phyloP scores from a whole-genome alignment of 2,329 filamentous ascomycete genomes.

The Fusarium brachygibbosum region DNA sequence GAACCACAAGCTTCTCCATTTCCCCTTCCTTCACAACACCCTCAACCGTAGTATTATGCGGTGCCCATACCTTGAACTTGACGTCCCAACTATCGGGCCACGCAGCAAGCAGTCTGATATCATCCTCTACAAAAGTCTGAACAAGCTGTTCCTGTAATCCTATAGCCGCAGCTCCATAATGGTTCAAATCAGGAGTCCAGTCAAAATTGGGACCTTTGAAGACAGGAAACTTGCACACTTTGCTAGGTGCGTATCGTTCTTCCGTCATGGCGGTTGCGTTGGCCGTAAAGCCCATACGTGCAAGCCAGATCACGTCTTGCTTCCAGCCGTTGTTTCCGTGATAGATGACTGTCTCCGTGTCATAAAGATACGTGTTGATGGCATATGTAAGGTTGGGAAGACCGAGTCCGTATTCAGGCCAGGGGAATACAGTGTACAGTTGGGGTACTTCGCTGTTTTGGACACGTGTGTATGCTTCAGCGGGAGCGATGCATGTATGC shows the following conservation, averaged over 20 bases:
- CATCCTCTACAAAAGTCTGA: conserved; percentile 9
- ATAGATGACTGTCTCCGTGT: neutral
- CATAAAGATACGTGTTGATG: conserved; percentile 14
- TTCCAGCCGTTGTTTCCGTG: conserved; percentile 19
- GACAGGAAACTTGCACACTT: conserved; percentile 8
- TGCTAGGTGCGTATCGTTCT: neutral
- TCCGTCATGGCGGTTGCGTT: conserved; percentile 12
- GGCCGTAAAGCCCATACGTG: conserved; percentile 5
- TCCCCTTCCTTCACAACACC: neutral
- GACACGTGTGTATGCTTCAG: conserved; percentile 17
- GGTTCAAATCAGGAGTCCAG: conserved; percentile 11
- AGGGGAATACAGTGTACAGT: conserved; percentile 5
- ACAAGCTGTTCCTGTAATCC: conserved; percentile 21
- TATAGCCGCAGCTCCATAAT: conserved; percentile 16
- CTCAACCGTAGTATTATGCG: neutral
- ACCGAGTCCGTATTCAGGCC: conserved; percentile 13
- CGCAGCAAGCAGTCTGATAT: conserved; percentile 11
- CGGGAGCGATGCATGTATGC: conserved; percentile 8
- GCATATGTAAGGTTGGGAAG: conserved; percentile 14
- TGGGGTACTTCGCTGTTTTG: conserved; percentile 21
- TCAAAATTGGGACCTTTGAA: conserved; percentile 20
- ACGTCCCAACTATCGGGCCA: conserved; percentile 16
- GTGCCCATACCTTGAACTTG: conserved; percentile 12
- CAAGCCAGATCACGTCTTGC: conserved; percentile 22
- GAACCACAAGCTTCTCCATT: neutral